Base-by-base conservation (phyloP, 495 filamentous ascomycete genomes). In the Niebla homalea region DNA sequence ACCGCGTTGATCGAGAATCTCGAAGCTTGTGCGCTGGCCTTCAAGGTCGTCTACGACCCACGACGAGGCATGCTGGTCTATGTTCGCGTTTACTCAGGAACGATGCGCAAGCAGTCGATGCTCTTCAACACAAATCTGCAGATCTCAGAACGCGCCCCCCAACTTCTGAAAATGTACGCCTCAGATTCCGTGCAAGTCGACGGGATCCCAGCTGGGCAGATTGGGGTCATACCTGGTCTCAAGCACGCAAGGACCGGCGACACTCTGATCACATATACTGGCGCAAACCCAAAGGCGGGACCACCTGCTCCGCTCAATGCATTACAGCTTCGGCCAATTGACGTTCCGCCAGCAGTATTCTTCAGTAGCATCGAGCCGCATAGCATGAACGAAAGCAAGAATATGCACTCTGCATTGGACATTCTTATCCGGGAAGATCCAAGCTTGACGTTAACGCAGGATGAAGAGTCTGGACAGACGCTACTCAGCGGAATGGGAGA, bases 401-500 rank as follows among this genome's bases (percentile, higher is more conserved):
- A 75, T 35, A 74, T 96, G 15, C 76, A 81, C 49, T 81, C 83
- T n/a, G 78, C 80, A 2, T 71, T 99, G 2, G 74, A 71, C 1
- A 71, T 90, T 40, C 76, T 95, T 12, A 71, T 94, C 0, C 77
- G 93, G 43, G 93, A 99, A 68, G 93, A 99, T 60, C 93, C 93
- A 18, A 94, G 87, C 63, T 67, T 99, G n/a, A 78, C 89, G 21
- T 79, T 95, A 60, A 82, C 70, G 42, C 67, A 83, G 19, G 87
- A 97, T 59, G 83, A 89, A 56, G 93, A 96, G 60, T 88, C 87
- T 0, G 92, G 89, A 1, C 90, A 95, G 56, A 95, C 89, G 16
- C 81, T 94, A 8, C 71, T 99, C 1, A 87, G 85, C 36, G 93
- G 93, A 11, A 99, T 99, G 93, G 93, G 93, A 3, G 87, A 94